A percentile compares a stretch with the other conserved stretches of the same genome.
phyloP scores from a whole-genome alignment of 768 basidiomycete genomes.

The Dentipellis fragilis region DNA sequence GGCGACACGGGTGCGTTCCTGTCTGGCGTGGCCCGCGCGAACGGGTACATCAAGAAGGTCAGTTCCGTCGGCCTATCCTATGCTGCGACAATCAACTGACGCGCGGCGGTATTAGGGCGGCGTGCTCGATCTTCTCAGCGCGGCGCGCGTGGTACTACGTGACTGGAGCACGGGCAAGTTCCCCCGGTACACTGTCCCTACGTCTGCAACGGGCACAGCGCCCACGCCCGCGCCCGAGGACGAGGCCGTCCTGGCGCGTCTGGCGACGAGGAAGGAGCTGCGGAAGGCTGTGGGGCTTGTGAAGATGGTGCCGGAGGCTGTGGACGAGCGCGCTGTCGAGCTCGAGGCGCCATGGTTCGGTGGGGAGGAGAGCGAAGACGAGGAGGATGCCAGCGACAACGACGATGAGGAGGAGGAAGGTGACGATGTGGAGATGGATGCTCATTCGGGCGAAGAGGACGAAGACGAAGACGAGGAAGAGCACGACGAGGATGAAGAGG shows the following conservation, averaged over 20 bases:
- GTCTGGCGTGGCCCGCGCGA: constrained; percentile 62
- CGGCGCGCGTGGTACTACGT: constrained; percentile 69
- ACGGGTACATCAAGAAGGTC: constrained; percentile 73
- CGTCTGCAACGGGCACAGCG: constrained; percentile 12
- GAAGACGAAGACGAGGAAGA: constrained; percentile 24
- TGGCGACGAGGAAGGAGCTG: constrained; percentile 56
- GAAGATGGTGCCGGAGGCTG: constrained; percentile 30
- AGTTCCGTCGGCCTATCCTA: constrained; percentile 6
- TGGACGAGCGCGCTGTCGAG: constrained; percentile 33
- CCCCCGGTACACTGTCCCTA: constrained; percentile 59
- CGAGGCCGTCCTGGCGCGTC: constrained; percentile 34
- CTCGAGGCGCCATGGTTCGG: constrained; percentile 29
- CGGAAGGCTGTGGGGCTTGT: constrained; percentile 43
- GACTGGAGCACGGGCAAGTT: constrained; percentile 79
- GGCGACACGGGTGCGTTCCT: constrained; percentile 69
- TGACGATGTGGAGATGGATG: constrained; percentile 29
- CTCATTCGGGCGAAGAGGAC: constrained; percentile 28
- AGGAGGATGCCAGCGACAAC: constrained; percentile 26
- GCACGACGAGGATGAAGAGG: constrained; percentile 31
- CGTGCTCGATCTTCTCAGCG: constrained; percentile 57
- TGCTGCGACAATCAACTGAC: constrained; percentile 1
- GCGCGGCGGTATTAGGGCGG: constrained; percentile 43
- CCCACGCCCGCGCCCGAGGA: constrained; percentile 27
- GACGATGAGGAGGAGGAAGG: constrained; percentile 21
- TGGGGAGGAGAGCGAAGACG: constrained; percentile 16